These are phyloP conservation scores for Phytopythium helicoides DNA, from an alignment of 352 stramenopile genomes.

Conservation along the genomic window DNA sequence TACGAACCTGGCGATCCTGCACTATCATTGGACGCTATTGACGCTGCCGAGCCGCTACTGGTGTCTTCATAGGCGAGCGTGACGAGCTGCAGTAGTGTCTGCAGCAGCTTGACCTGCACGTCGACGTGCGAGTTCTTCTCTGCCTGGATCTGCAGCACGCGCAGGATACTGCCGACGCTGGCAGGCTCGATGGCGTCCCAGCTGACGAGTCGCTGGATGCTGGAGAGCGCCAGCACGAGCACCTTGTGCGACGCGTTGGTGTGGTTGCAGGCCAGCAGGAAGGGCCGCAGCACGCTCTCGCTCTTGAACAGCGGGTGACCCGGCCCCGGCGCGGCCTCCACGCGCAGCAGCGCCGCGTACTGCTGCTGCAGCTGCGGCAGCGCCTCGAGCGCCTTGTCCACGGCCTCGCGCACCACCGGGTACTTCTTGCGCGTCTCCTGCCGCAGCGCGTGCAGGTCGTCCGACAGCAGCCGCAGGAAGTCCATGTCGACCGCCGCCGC, in stretches of 20 bases:
- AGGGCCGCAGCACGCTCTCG: slow-evolving; percentile 95
- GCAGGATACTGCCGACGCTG: slow-evolving; percentile 94
- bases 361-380: slow-evolving; percentile 93
- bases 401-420: slow-evolving; percentile 95
- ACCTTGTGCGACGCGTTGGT: slow-evolving; percentile 93
- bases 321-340: slow-evolving; percentile 78
- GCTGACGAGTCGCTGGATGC: slow-evolving; percentile 94
- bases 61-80: slow-evolving; percentile 78
- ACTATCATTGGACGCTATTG: not conserved
- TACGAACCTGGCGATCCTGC: not conserved
- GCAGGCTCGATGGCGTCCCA: slow-evolving; percentile 94
- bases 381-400: slow-evolving; percentile 93
- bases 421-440: slow-evolving; percentile 89
- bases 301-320: slow-evolving; percentile 92
- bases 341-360: slow-evolving; percentile 88
- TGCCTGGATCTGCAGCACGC: slow-evolving; percentile 95
- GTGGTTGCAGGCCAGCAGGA: slow-evolving; percentile 97
- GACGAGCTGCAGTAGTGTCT: slow-evolving; percentile 86
- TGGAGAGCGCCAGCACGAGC: slow-evolving; percentile 92
- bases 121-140: slow-evolving; percentile 83
- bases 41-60: not conserved
- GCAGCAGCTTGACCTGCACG: slow-evolving; percentile 87
- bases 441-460: slow-evolving; percentile 85
- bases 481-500: slow-evolving; percentile 54
- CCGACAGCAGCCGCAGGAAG: slow-evolving; percentile 88